Evolutionary conservation across 208 protist genomes (phyloP), one percentile per base, ranked within the genome.

Genomic region (Trypanosoma theileri): DNA sequence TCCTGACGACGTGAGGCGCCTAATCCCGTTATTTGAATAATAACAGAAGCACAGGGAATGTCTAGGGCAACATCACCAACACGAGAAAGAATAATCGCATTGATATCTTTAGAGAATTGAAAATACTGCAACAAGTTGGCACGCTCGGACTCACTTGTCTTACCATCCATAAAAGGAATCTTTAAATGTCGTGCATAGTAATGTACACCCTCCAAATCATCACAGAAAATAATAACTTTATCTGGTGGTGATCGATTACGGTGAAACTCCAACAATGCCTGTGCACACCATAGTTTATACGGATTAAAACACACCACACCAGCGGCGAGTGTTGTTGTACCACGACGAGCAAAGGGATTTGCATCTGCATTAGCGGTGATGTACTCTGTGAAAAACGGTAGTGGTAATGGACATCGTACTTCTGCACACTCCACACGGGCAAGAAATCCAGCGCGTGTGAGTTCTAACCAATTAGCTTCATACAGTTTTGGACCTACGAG

Each of bases 401-500:
- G 48, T 8, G 92, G 97, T 95, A 99, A 96, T 17, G 91, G 90
- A 75, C 98, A 99, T 86, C 96, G 98, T 58, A 99, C 94, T 79
- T 99, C 97, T 2, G 92, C 87, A 73, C 99, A 99, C 83, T 98
- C 89, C 12, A 99, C 98, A 14, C 84, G 82, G 0, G 99, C 99
- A 46, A 99, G 90, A 74, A 98, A 98, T 21, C 98, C 98, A 35
- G 83, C 82, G 42, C 77, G 68, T 21, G 96, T 94, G 19, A 99
- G 83, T 67, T 99, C 97, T 4, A 99, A 89, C 98, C 99, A 99
- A 78, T 99, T 99, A 1, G 98, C 99, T 71, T 99, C 98, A 79
- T 99, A 99, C 62, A 99, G 80, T 75, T 99, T 99, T 22, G 99
- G 99, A 0, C 99, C 99, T 52, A 99, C 98, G n/a, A 99, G 86